These are phyloP conservation scores for Hymenoscyphus repandus DNA, from an alignment of 2,329 filamentous ascomycete genomes.

Conservation along the genomic window DNA sequence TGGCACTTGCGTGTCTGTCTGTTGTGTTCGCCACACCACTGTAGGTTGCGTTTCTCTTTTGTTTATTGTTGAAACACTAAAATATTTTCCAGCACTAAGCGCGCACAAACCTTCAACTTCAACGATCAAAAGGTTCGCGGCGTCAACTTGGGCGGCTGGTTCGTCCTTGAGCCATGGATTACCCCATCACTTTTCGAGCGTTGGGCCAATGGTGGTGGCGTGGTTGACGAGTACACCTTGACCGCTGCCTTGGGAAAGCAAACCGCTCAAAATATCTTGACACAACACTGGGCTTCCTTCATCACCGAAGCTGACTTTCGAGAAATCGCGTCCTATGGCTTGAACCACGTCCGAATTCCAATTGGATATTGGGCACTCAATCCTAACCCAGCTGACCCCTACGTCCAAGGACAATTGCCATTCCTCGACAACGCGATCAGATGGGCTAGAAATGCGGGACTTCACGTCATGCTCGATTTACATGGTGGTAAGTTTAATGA, in stretches of 20 bases:
- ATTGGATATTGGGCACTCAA: conserved; percentile 61
- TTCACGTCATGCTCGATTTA: conserved; percentile 63
- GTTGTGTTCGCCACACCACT: conserved; percentile 17
- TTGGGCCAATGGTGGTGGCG: conserved; percentile 27
- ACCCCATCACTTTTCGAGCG: conserved; percentile 48
- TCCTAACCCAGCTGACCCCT: conserved; percentile 50
- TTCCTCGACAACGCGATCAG: conserved; percentile 51
- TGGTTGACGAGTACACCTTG: conserved; percentile 32
- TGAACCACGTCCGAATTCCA: conserved; percentile 62
- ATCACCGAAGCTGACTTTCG: conserved; percentile 39
- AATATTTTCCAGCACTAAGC: conserved; percentile 13
- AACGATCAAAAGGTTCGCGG: conserved; percentile 51
- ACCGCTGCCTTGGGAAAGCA: conserved; percentile 41
- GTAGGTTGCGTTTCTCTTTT: conserved; percentile 7
- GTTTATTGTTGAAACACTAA: conserved; percentile 1
- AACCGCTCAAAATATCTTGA: conserved; percentile 40
- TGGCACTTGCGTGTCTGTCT: conserved; percentile 13
- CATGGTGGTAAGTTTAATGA: conserved; percentile 50
- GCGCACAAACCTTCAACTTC: conserved; percentile 44
- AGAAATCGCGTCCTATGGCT: conserved; percentile 39
- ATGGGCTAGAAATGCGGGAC: conserved; percentile 51
- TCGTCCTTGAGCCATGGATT: conserved; percentile 42
- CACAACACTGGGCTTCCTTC: conserved; percentile 54
- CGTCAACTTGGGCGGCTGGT: conserved; percentile 56
- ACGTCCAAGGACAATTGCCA: conserved; percentile 55